phyloP scores from a whole-genome alignment of 2,329 filamentous ascomycete genomes.

The Colletotrichum kahawae region DNA sequence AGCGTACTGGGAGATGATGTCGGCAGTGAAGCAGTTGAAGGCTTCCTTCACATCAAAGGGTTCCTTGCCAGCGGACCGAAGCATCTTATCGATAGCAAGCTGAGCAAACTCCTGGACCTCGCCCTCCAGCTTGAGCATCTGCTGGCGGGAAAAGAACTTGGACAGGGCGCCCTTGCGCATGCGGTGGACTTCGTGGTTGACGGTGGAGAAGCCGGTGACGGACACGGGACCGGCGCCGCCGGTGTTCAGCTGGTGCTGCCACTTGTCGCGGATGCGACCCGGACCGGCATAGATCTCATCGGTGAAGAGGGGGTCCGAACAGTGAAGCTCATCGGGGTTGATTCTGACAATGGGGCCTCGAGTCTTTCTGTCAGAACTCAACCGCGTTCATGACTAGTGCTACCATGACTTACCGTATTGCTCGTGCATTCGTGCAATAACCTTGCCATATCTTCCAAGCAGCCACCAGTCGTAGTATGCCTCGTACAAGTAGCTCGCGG shows the following conservation, averaged over 20 bases:
- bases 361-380: background rate
- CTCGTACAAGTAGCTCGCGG: slow-evolving; percentile 12
- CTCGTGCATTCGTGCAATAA: slow-evolving; percentile 15
- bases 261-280: slow-evolving; percentile 20
- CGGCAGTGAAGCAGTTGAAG: slow-evolving; percentile 43
- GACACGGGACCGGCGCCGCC: slow-evolving; percentile 25
- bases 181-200: slow-evolving; percentile 37
- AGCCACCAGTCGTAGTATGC: slow-evolving; percentile 17
- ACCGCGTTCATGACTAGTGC: background rate
- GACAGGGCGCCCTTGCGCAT: slow-evolving; percentile 32
- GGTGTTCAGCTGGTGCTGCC: slow-evolving; percentile 30
- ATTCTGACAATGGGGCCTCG: slow-evolving; percentile 43
- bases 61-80: slow-evolving; percentile 24
- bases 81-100: slow-evolving; percentile 18
- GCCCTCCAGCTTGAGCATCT: slow-evolving; percentile 17
- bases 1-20: slow-evolving; percentile 41
- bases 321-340: slow-evolving; percentile 43
- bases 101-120: slow-evolving; percentile 17
- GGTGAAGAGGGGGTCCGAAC: slow-evolving; percentile 37
- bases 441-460: slow-evolving; percentile 14
- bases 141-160: slow-evolving; percentile 38
- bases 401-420: background rate
- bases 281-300: slow-evolving; percentile 40
- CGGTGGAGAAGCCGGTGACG: slow-evolving; percentile 26
- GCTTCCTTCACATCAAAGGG: slow-evolving; percentile 38